A percentile compares a stretch with the other conserved stretches of the same genome.
phyloP scores from a whole-genome alignment of 2,329 filamentous ascomycete species.

The Talaromyces marneffei region DNA sequence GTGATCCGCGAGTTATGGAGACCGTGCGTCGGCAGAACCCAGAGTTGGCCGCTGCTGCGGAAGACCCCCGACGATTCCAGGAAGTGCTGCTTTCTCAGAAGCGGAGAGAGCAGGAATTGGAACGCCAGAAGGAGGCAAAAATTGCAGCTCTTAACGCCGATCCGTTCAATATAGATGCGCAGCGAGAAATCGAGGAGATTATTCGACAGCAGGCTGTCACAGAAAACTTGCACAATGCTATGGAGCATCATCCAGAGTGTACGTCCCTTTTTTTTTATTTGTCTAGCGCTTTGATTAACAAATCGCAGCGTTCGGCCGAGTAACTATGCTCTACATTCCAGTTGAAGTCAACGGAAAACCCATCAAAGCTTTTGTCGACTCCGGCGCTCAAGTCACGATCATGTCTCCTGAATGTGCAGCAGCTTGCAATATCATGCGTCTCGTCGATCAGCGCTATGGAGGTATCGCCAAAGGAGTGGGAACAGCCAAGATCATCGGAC shows the following conservation, averaged over 20 bases:
- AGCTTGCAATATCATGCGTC: conserved; percentile 88
- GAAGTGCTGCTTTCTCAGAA: conserved; percentile 64
- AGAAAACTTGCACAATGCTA: conserved; percentile 91
- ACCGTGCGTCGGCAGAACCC: conserved; percentile 68
- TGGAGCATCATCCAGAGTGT: conserved; percentile 98
- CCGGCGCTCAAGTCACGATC: conserved; percentile 94
- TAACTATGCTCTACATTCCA: conserved; percentile 94
- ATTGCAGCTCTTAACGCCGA: conserved; percentile 85
- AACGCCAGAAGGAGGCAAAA: conserved; percentile 71
- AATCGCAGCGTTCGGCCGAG: conserved; percentile 74
- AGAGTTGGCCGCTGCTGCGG: conserved; percentile 67
- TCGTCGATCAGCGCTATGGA: conserved; percentile 86
- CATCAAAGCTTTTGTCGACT: conserved; percentile 95
- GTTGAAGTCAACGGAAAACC: conserved; percentile 90
- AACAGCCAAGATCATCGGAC: conserved; percentile 87
- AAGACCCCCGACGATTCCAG: conserved; percentile 70
- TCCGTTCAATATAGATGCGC: conserved; percentile 87
- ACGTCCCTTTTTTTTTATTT: conserved; percentile 19
- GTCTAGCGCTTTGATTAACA: not conserved
- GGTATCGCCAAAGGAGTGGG: conserved; percentile 91
- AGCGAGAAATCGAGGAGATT: conserved; percentile 90
- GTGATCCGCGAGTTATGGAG: conserved; percentile 65
- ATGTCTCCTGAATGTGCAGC: conserved; percentile 95
- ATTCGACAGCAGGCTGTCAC: conserved; percentile 91
- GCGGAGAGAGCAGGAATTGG: conserved; percentile 64